These are phyloP conservation scores for Barnettozyma pratensis DNA, from an alignment of 805 yeast species.

Conservation along the genomic window DNA sequence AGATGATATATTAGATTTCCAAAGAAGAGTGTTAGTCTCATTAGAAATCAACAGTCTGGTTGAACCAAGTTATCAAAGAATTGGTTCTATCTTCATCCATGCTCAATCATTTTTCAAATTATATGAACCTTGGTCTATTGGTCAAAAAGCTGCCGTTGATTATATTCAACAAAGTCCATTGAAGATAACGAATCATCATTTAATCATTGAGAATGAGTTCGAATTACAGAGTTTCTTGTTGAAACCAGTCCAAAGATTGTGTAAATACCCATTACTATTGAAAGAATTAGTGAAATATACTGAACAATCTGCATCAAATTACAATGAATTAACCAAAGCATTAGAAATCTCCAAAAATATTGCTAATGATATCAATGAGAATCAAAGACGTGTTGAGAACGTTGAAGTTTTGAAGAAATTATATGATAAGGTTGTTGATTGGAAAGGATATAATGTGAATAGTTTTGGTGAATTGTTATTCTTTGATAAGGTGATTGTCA, in stretches of 20 bases:
- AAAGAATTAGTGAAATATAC: slow-evolving; percentile 68
- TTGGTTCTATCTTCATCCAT: slow-evolving; percentile 84
- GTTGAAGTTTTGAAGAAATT: slow-evolving; percentile 63
- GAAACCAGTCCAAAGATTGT: slow-evolving; percentile 94
- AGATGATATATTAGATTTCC: slow-evolving; percentile 81
- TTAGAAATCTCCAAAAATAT: slow-evolving; percentile 72
- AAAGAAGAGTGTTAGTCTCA: slow-evolving; percentile 82
- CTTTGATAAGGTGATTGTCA: slow-evolving; percentile 65
- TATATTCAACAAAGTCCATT: slow-evolving; percentile 58
- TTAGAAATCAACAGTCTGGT: slow-evolving; percentile 81
- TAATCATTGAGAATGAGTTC: slow-evolving; percentile 73
- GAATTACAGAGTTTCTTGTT: slow-evolving; percentile 86
- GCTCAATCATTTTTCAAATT: slow-evolving; percentile 81
- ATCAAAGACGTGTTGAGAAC: slow-evolving; percentile 89
- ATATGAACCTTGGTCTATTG: slow-evolving; percentile 92
- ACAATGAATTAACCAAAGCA: slow-evolving; percentile 68
- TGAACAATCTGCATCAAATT: slow-evolving; percentile 45
- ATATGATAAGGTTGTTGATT: slow-evolving; percentile 71
- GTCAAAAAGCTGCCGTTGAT: slow-evolving; percentile 83
- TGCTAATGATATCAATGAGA: slow-evolving; percentile 85
- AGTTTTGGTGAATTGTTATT: slow-evolving; percentile 83
- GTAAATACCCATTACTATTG: slow-evolving; percentile 85
- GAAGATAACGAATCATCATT: slow-evolving; percentile 44
- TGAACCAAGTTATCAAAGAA: slow-evolving; percentile 70
- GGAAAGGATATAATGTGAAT: slow-evolving; percentile 82